Evolutionary conservation across 306 rosid species (phyloP), one percentile per base, ranked within the genome.

Genomic region (Cercis canadensis): DNA sequence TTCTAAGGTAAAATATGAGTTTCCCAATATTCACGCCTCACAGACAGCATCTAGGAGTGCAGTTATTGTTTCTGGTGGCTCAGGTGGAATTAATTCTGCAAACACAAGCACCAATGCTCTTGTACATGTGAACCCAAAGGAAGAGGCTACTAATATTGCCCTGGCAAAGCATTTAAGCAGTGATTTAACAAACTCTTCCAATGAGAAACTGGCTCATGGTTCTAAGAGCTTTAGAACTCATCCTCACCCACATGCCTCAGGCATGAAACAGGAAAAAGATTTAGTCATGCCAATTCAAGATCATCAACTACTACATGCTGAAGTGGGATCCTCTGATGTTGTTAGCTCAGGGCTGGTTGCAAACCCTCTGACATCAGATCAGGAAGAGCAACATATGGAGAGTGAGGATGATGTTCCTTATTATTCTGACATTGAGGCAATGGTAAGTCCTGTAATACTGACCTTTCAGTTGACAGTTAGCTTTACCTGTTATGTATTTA

Each of bases 391-490:
- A 68, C 66, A 64, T 64, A 46, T 85, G 14, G 89, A 87, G 67
- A 91, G 96, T 29, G 97, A 87, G 59, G 92, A 88, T 24, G 97
- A 92, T 64, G 75, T 92, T 52, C 97, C 99, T 59, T 78, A 80
- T 75, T 95, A 80, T 85, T 95, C 99, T 13, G 99, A 95, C 53
- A 56, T 95, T 62, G 99, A 95, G 83, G 97, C 97, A 55, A 85
- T 95, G 99, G 99, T 95, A 83, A 78, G 72, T 46, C 65, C 13
- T 68, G 16, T 44, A 45, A 11, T 57, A 40, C 69, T 51, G 16
- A 60, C 56, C 55, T 66, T 71, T 50, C 51, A 37, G 57, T 65
- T 52, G 47, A 72, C 67, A 33, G 41, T 65, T 72, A 59, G 69
- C 55, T 54, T 74, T 43, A 13, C 24, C 67, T 51, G 71, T 68